Evolutionary conservation across 1,139 yeast genomes (phyloP), one percentile per base, ranked within the genome.

Genomic region (Pichiaceae sp.): DNA sequence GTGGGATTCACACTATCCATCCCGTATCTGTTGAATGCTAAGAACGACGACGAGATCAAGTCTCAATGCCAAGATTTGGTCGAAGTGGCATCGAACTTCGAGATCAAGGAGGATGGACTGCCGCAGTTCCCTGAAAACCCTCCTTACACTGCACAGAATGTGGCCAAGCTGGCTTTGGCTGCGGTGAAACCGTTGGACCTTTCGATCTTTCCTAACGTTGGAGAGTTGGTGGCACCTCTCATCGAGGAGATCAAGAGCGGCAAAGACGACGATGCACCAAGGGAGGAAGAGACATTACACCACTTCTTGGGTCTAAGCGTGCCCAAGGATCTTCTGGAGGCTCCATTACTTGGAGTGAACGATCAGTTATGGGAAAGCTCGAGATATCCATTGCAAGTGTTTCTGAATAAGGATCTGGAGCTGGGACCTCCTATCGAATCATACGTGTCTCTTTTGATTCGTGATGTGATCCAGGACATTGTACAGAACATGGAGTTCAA

Each of bases 401-500:
- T 82, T 57, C 63, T 74, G 42, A 69, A 72, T 11, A 44, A 50
- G 12, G 38, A 33, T 3, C 53, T 65, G 17, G 80, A 76, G 41
- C 84, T 96, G 0, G 85, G 84, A 3, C 95, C 96, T 0, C 63
- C 73, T 2, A 67, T 73, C 17, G 70, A 68, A 4, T 63, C 82
- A 0, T 79, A 78, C 50, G 68, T 66, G 23, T 75, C 79, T 3
- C 59, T 85, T 37, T 58, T 91, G 31, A 68, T 87, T 49, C 74
- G 85, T 45, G 98, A 93, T 53, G 62, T 85, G 20, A 68, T 81
- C 21, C 70, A 72, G 37, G 96, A 89, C 56, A 64, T 84, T 31
- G 72, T 89, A 43, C 77, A 81, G 41, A 77, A 82, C 48, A 65
- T 91, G 63, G 95, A 91, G 42, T 91, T 85, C 63, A 91, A 91